These are phyloP conservation scores for Diutina siamensis DNA, from an alignment of 1,139 yeast species.

Conservation along the genomic window DNA sequence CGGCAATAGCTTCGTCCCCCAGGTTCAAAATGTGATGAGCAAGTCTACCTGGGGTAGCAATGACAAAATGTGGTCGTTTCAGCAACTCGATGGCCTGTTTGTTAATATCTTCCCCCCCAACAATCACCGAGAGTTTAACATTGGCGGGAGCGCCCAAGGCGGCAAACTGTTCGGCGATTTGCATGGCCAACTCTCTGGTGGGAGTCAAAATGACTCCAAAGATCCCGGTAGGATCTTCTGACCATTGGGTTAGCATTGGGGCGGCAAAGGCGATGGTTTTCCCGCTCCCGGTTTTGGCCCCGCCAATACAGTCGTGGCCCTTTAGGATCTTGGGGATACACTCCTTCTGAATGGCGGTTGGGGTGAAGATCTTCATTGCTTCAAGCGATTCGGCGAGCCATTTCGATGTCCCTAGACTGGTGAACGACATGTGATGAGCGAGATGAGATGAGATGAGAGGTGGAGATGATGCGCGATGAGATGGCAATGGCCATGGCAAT, in stretches of 20 bases:
- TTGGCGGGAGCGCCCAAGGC: slow-evolving; percentile 89
- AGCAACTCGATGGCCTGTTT: slow-evolving; percentile 76
- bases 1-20: slow-evolving; percentile 80
- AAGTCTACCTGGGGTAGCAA: slow-evolving; percentile 95
- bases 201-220: slow-evolving; percentile 88
- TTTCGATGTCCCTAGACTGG: slow-evolving; percentile 62
- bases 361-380: slow-evolving; percentile 72
- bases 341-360: slow-evolving; percentile 78
- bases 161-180: slow-evolving; percentile 91
- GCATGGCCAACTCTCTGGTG: slow-evolving; percentile 90
- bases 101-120: slow-evolving; percentile 92
- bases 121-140: slow-evolving; percentile 66
- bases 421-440: slow-evolving; percentile 22
- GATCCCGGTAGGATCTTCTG: slow-evolving; percentile 88
- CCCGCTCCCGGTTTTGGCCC: slow-evolving; percentile 98
- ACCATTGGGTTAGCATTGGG: slow-evolving; percentile 91
- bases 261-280: slow-evolving; percentile 96
- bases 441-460: background rate
- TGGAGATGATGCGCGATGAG: too few species aligned
- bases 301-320: slow-evolving; percentile 92
- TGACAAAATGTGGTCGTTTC: slow-evolving; percentile 81
- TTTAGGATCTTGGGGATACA: slow-evolving; percentile 79
- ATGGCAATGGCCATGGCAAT: too few species aligned
- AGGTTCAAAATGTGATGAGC: slow-evolving; percentile 86
- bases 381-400: slow-evolving; percentile 78